phyloP scores from a whole-genome alignment of 495 filamentous ascomycete genomes.

The Aspergillus biplanus region DNA sequence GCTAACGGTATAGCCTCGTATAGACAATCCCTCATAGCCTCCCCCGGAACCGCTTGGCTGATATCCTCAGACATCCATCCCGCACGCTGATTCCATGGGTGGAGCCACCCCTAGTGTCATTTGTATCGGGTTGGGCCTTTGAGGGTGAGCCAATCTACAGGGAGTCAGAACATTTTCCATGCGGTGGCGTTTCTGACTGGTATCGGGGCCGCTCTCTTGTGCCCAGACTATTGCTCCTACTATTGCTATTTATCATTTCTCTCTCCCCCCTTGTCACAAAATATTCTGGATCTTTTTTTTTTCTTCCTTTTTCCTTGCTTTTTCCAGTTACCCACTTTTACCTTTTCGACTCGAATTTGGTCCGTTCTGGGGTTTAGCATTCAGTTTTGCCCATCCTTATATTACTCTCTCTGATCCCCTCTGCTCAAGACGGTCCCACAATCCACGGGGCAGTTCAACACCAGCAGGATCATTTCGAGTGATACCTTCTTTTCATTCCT shows the following conservation, averaged over 20 bases:
- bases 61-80: conserved; percentile 11
- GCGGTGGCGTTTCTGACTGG: conserved; percentile 29
- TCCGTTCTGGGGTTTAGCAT: conserved; percentile 6
- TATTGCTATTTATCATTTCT: conserved; percentile 33
- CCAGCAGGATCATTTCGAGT: conserved; percentile 17
- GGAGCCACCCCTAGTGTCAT: conserved; percentile 25
- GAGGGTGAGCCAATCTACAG: conserved; percentile 18
- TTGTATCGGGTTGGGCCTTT: conserved; percentile 15
- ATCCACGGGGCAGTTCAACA: conserved; percentile 15
- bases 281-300: conserved; percentile 14
- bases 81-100: conserved; percentile 27
- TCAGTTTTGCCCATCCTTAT: conserved; percentile 14
- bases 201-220: conserved; percentile 19
- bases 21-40: conserved; percentile 2
- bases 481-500: conserved; percentile 20
- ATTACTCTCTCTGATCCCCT: conserved; percentile 2
- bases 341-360: neutral
- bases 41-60: conserved; percentile 19
- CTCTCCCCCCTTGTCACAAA: conserved; percentile 18
- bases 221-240: conserved; percentile 19
- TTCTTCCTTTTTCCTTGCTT: conserved; percentile 13
- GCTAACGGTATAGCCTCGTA: conserved; percentile 10
- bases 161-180: conserved; percentile 22
- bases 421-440: neutral
- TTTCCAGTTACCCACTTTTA: conserved; percentile 9